Evolutionary conservation across 2,329 filamentous ascomycete species (phyloP), one percentile per base, ranked within the genome.

Genomic region (Ophiocordyceps camponoti-leonardi): DNA sequence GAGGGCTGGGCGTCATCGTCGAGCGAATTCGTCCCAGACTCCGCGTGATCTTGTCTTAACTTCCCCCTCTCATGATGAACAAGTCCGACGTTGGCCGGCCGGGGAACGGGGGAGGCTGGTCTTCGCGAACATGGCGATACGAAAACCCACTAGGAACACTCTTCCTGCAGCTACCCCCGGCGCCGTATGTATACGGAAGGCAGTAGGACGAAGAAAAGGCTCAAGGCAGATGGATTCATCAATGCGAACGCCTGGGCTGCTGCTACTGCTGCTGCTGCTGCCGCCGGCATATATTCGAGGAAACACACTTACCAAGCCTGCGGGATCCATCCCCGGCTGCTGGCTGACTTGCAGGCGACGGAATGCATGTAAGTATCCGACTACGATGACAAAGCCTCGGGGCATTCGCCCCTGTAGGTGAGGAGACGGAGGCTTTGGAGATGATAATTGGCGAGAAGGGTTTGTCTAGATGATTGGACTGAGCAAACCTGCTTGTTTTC

Each of bases 201-300:
- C 26, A 22, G 44, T 45, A 28, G 18, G 33, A 46, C 41, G 20
- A 33, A 33, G 26, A 42, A 42, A n/a, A 40, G 41, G 26, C 45
- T 43, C 45, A 37, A 41, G 33, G n/a, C 22, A 43, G 14, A 14
- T 6, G 22, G 14, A 14, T 6, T n/a, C 20, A 13, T 16, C 20
- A 28, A 20, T 48, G 49, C 50, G 45, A 49, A 48, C 44, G 46
- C 49, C 50, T 43, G 48, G 46, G 14, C 43, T 35, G 22, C n/a
- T n/a, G n/a, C n/a, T n/a, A n/a, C n/a, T n/a, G n/a, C n/a, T n/a
- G n/a, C n/a, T n/a, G n/a, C n/a, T n/a, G n/a, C 6, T 23, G 41
- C 45, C 49, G 45, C 43, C 41, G 45, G 41, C 44, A 46, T 43
- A 46, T 47, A 31, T 39, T 39, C 37, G 44, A 44, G 42, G 22